Evolutionary conservation across 805 yeast species (phyloP), one percentile per base, ranked within the genome.

Genomic region (Zygotorulaspora florentina): DNA sequence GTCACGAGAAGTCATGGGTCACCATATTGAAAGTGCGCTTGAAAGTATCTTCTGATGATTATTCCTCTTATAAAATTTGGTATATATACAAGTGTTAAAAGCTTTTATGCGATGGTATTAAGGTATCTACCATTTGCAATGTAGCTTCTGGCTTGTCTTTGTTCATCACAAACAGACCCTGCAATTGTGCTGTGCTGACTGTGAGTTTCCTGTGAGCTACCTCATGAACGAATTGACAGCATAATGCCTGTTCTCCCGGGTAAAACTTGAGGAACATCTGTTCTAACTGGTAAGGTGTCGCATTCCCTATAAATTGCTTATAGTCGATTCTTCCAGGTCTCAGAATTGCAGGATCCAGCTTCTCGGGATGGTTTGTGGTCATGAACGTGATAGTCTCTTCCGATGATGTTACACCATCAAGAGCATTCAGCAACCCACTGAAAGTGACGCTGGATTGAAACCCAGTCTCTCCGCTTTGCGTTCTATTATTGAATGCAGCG

Each of bases 301-400:
- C 98, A 64, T 91, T 87, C 54, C 86, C 93, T 33, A 93, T 78
- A 58, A 83, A 70, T 16, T 81, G 83, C 67, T 88, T 87, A 65
- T 75, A 81, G 62, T 93, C 99, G 27, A 93, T 83, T 66, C 99
- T 76, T 2, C 99, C 99, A 0, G 99, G 99, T 53, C 99, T 76
- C 63, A 93, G 69, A 36, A 93, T 75, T 0, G 99, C 99, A 1
- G 96, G 88, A 59, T 93, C 99, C 31, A 93, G 71, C 52, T 80
- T 80, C 52, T 93, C 98, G 0, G 97, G 96, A 61, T 93, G 99
- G 66, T 93, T 93, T 16, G 99, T 91, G 16, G 99, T 93, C 99
- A 93, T 93, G 66, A 93, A 93, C 0, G 97, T 91, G 28, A 93
- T 75, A 38, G 96, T 85, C 61, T 93, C 98, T 61, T 93, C 99